Base-by-base conservation (phyloP, 371 early-diverging fungal species). In the Actinomucor elegans region DNA sequence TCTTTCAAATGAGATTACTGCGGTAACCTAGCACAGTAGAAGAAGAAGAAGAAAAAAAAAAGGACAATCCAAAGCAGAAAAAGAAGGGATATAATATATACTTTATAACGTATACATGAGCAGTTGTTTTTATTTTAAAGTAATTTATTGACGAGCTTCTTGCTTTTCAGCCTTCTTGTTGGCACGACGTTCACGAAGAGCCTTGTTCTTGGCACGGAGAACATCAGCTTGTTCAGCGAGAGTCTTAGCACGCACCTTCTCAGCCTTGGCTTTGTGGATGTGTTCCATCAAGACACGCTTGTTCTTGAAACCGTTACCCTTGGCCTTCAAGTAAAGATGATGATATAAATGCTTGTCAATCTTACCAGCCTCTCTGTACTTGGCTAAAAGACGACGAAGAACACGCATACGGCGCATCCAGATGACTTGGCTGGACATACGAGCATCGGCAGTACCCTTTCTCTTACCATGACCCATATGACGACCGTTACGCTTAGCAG, bases 281-380 rank as follows among this genome's bases (percentile, higher is more conserved):
- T 91, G 90, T 84, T 99, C 99, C 92, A 97, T 96, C 66, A 99
- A 81, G 70, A 97, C 97, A 77, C 97, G 95, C 92, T 97, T 97
- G 96, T 97, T 99, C 95, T 99, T 99, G 92, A 99, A 99, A 63
- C 96, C 94, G 86, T 99, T 99, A 92, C 99, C 99, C 95, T 99
- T 99, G 65, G 96, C 82, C 89, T 99, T 98, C 73, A 96, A 78
- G 91, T 99, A 99, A 50, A 98, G 89, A 67, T 75, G 79, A 84
- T 94, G 97, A 91, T 99, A 98, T 64, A 99, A 82, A 87, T 97
- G 97, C 79, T 91, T 86, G 89, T 99, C 94, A 75, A 99, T 98
- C 88, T 98, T 96, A 72, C 93, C 94, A 59, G 91, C 80, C 73
- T 94, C 97, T 59, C 99, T 86, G 93, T 99, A 96, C 85, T 97